Conservation (phyloP, 257 asterid genomes). For the Euphrasia confusa region DNA sequence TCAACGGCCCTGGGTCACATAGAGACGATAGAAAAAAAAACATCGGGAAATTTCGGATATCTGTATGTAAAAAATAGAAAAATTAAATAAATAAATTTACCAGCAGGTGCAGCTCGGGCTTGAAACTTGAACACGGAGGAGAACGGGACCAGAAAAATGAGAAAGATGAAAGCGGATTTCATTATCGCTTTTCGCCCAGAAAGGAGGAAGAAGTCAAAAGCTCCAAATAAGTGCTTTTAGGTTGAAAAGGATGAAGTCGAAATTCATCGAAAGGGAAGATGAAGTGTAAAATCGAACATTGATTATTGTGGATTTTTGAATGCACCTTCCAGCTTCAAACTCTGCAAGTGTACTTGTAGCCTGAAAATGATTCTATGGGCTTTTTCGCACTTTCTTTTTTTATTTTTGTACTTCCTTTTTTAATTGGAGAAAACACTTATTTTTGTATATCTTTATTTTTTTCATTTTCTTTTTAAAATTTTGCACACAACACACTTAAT, state of each 20-base stretch:
- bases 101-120: slow-evolving; percentile 88
- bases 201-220: slow-evolving; percentile 3
- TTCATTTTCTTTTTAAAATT: too few relatives aligned
- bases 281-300: slow-evolving; percentile 13
- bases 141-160: slow-evolving; percentile 37
- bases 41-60: slow-evolving; percentile 16
- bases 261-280: slow-evolving; percentile 1
- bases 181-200: slow-evolving; percentile 29
- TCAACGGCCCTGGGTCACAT: slow-evolving; percentile 60
- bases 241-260: slow-evolving; percentile 20
- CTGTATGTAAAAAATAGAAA: neutral
- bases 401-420: too few relatives aligned
- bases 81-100: slow-evolving; percentile 29
- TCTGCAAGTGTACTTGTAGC: neutral
- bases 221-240: slow-evolving; percentile 16
- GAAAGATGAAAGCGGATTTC: slow-evolving; percentile 44
- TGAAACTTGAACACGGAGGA: slow-evolving; percentile 40
- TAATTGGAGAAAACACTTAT: too few relatives aligned
- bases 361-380: too few relatives aligned
- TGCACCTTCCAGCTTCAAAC: slow-evolving; percentile 10
- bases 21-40: slow-evolving; percentile 2
- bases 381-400: too few relatives aligned
- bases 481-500: too few relatives aligned
- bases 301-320: neutral
- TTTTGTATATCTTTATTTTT: too few relatives aligned